Evolutionary conservation across 2,329 filamentous ascomycete genomes (phyloP), one percentile per base, ranked within the genome.

Genomic region (Phialophora chinensis): DNA sequence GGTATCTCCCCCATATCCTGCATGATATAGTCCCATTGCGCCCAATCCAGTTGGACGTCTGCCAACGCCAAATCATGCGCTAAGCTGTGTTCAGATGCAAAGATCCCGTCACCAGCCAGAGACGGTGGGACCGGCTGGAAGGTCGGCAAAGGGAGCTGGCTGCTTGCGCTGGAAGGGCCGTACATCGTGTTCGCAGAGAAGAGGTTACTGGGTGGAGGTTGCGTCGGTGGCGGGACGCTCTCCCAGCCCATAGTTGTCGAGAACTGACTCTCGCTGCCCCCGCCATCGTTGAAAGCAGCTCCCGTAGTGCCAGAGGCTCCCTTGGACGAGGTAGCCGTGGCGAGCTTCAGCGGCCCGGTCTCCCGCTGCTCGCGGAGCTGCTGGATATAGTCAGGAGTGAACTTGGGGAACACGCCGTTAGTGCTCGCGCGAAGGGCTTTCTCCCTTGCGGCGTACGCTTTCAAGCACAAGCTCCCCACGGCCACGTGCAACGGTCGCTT

Each of bases 401-500:
- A 33, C 49, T 67, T 66, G 27, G 70, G 69, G 35, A 62, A 62
- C 7, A 69, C 63, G 27, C 69, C 69, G 35, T 68, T 63, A 27
- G 66, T 66, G n/a, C 59, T 66, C 56, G 68, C 66, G 3, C 67
- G 44, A n/a, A 70, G 59, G 10, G 66, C 63, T 20, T 56, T 31
- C 52, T 69, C 67, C 33, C 73, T 56, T 31, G 71, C 76, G 7
- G 79, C 77, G 80, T 81, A 85, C 1, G 81, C 79, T 63, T 79
- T 80, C 1, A 83, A 68, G 2, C 78, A 78, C 25, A 84, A 71
- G 55, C 77, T 78, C 1, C 77, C 76, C 2, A 83, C 73, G 0
- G 82, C 82, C 20, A 79, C 69, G 33, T 81, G 77, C 7, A 84
- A 73, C 0, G 80, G 77, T 42, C 75, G 77, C 10, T 74, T 74